These are phyloP conservation scores for Epithemia pelagica DNA, from an alignment of 108 stramenopile genomes.

Conservation along the genomic window DNA sequence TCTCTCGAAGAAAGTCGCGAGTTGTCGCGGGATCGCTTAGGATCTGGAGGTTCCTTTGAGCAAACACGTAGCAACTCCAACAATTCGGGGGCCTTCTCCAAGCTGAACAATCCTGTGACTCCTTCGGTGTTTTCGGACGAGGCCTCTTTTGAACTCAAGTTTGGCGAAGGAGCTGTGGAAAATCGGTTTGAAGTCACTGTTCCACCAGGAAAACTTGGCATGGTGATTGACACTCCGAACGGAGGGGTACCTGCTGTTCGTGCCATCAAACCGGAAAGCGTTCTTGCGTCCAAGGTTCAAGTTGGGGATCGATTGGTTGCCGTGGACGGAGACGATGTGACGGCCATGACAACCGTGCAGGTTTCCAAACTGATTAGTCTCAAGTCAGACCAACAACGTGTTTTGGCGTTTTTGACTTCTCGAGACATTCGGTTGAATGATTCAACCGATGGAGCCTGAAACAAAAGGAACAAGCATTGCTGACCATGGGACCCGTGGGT, in stretches of 20 bases:
- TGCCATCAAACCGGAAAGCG: constrained; percentile 79
- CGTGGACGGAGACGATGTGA: constrained; percentile 76
- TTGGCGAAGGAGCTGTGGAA: constrained; percentile 24
- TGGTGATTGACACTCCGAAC: constrained; percentile 82
- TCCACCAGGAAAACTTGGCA: constrained; percentile 73
- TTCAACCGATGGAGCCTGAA: background rate
- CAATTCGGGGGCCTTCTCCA: background rate
- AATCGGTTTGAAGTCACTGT: constrained; percentile 43
- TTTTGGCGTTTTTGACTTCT: constrained; percentile 26
- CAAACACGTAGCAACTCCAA: background rate
- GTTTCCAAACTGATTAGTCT: constrained; percentile 69
- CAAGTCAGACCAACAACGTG: constrained; percentile 37
- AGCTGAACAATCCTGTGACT: background rate
- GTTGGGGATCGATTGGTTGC: constrained; percentile 75
- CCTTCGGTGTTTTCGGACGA: constrained; percentile 52
- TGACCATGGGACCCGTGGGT: too few species aligned
- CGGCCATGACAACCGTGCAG: constrained; percentile 63
- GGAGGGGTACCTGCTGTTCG: constrained; percentile 71
- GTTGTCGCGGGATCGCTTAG: background rate
- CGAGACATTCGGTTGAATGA: background rate
- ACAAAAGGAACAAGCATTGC: too few species aligned
- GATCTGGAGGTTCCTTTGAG: background rate
- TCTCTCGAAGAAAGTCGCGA: background rate
- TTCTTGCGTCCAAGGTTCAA: constrained; percentile 51
- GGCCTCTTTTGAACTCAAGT: constrained; percentile 57